Evolutionary conservation across 2,329 filamentous ascomycete species (phyloP), one percentile per base, ranked within the genome.

Genomic region (Macroventuria anomochaeta): DNA sequence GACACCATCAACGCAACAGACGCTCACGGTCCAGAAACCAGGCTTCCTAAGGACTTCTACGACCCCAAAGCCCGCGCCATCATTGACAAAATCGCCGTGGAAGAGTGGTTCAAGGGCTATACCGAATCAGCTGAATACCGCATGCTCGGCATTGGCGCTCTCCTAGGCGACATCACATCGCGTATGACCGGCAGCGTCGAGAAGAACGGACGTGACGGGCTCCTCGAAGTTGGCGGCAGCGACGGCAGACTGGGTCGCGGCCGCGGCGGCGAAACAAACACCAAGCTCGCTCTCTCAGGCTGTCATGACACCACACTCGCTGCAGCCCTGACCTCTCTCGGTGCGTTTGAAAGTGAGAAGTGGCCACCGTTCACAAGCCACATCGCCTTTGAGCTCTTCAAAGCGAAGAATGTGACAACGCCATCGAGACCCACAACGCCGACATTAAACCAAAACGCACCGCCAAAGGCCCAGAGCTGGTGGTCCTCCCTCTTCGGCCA

Each of bases 301-400:
- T 96, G 93, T 68, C 93, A 97, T 75, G 93, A 97, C 70, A 97
- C 95, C 2, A 97, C 95, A 0, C 82, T 99, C 5, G 95, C 91
- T 2, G 90, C 84, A 1, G 80, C 91, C 1, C 78, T 99, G 23
- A 79, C 88, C 13, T 90, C 90, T 61, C 76, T 97, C 6, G 95
- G 93, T 2, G 89, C 89, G 2, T 95, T 91, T 70, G 80, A 90
- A 34, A 84, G 83, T 40, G 76, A 81, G 55, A 81, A 83, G 29
- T 99, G 95, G 95, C 95, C 95, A 0, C 93, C 92, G 0, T 99
- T 93, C 69, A 97, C 93, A 0, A 93, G 90, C 64, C 92, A 96
- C 66, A 83, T 99, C 60, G 93, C 95, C 26, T 80, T 99, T 48
- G 95, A 99, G 75, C 82, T 97, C 57, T 97, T 97, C 79, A 85